Evolutionary conservation across 164 flowering plant species (phyloP).

Genomic region (Dillenia turbinata): DNA sequence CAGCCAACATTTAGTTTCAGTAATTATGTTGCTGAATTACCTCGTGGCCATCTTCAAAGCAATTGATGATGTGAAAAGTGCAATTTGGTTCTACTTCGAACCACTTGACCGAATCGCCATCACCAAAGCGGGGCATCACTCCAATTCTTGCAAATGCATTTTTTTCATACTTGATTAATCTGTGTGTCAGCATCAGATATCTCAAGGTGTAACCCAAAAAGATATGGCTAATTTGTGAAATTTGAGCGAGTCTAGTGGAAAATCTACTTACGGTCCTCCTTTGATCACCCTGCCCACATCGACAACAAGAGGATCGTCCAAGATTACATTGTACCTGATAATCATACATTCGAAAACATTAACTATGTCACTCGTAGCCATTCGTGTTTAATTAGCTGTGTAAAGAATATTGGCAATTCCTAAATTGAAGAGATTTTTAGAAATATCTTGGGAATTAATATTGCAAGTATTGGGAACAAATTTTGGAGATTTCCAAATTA

Average conservation of each 20-base stretch:
- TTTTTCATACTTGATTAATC: conserved; percentile 9
- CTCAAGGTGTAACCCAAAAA: background rate
- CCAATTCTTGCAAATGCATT: conserved; percentile 9
- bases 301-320: conserved; percentile 10
- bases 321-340: conserved; percentile 16
- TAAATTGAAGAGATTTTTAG: no score
- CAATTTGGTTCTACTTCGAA: conserved; percentile 8
- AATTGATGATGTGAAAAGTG: conserved; percentile 17
- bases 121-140: conserved; percentile 3
- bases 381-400: no score
- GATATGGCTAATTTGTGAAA: background rate
- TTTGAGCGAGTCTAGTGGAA: background rate
- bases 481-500: no score
- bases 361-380: background rate
- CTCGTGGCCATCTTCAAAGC: conserved; percentile 16
- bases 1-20: background rate
- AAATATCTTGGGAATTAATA: no score
- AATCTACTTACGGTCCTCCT: conserved; percentile 5
- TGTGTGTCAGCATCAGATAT: background rate
- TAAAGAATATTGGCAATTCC: no score
- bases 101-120: conserved; percentile 8
- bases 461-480: no score
- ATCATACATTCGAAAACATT: no score
- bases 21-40: background rate
- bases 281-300: background rate